Evolutionary conservation across 2,329 filamentous ascomycete genomes (phyloP).

Genomic region (Botryosphaeria dothidea): DNA sequence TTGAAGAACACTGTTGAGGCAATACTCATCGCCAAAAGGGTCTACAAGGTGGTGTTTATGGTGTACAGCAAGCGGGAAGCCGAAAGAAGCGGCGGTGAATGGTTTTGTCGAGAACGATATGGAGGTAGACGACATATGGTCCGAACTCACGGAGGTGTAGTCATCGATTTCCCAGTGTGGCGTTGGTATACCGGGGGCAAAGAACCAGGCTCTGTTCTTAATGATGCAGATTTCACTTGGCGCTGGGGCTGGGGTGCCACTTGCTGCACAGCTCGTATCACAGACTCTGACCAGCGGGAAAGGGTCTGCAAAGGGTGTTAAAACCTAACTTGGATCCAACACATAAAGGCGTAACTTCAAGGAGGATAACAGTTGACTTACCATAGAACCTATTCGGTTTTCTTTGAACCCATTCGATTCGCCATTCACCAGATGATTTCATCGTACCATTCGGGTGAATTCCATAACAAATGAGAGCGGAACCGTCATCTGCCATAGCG

Average conservation of each 20-base stretch:
- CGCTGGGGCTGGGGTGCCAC: background rate
- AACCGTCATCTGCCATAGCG: background rate
- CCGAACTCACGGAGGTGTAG: background rate
- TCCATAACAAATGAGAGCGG: background rate
- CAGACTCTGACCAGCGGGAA: background rate
- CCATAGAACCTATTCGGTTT: constrained; percentile 1
- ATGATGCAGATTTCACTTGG: background rate
- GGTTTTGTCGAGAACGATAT: background rate
- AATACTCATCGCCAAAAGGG: background rate
- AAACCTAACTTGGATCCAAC: no score
- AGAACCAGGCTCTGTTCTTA: constrained; percentile 4
- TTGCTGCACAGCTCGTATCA: background rate
- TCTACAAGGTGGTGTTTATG: constrained; percentile 7
- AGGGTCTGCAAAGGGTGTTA: background rate
- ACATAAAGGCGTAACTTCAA: no score
- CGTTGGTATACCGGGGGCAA: background rate
- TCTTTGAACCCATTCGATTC: background rate
- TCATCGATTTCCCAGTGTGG: constrained; percentile 15
- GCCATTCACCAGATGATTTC: background rate
- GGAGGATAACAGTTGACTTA: background rate
- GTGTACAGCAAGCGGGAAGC: background rate
- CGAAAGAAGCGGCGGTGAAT: constrained; percentile 1
- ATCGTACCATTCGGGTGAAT: no score
- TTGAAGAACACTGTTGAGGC: constrained; percentile 18
- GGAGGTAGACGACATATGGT: background rate